A percentile compares a stretch with the other conserved stretches of the same genome.
These are phyloP conservation scores for Termitomyces sp. DNA, from an alignment of 768 basidiomycete species.

Conservation along the genomic window DNA sequence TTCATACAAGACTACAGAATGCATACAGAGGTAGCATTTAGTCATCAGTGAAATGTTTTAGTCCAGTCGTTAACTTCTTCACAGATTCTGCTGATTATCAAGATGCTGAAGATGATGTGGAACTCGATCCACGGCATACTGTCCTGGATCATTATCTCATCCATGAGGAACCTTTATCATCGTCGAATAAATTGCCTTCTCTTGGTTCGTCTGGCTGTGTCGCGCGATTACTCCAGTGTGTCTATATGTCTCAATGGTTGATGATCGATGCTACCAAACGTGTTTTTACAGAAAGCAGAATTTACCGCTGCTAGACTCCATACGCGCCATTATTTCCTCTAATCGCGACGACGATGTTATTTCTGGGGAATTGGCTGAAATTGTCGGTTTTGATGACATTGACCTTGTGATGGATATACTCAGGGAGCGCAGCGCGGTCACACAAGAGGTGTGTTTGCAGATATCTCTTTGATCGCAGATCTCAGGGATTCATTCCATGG, in stretches of 20 bases:
- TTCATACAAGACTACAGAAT: constrained; percentile 8
- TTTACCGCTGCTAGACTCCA: constrained; percentile 21
- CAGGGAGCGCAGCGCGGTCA: constrained; percentile 42
- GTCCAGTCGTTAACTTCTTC: not conserved
- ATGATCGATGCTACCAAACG: not conserved
- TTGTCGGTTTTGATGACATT: constrained; percentile 81
- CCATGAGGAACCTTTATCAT: not conserved
- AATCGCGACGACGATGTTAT: constrained; percentile 60
- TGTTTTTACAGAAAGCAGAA: constrained; percentile 20
- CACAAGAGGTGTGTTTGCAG: constrained; percentile 24
- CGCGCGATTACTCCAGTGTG: constrained; percentile 20
- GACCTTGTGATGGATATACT: constrained; percentile 73
- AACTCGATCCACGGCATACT: constrained; percentile 19
- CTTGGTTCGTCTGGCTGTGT: constrained; percentile 7
- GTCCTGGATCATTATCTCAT: constrained; percentile 25
- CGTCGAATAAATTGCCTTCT: not conserved
- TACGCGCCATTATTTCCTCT: constrained; percentile 40
- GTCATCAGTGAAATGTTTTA: too few relatives aligned
- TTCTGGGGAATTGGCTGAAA: constrained; percentile 70
- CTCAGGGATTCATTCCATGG: not conserved
- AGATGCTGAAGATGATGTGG: constrained; percentile 4
- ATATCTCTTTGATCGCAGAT: not conserved
- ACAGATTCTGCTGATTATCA: constrained; percentile 6
- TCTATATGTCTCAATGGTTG: constrained; percentile 1
- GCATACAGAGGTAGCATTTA: not conserved